Evolutionary conservation across 202 grass and related monocot species (phyloP).

Genomic region (Panicum virgatum): DNA sequence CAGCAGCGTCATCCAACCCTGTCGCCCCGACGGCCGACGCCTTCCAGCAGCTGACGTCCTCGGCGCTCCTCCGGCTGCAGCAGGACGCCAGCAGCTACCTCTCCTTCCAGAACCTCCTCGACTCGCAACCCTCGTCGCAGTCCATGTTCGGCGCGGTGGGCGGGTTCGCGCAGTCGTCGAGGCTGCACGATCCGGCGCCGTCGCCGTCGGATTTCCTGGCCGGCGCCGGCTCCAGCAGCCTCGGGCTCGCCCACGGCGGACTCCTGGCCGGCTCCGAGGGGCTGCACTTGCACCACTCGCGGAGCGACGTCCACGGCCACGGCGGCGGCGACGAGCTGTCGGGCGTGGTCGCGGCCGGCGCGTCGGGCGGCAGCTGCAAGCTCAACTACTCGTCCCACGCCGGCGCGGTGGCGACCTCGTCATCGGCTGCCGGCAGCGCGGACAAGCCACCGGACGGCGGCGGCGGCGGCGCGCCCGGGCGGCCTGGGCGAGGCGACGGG

Average conservation of each 20-base stretch:
- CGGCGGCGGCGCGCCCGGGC: not conserved
- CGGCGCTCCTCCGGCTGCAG: constrained; percentile 67
- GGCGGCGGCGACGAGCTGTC: constrained; percentile 53
- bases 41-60: constrained; percentile 44
- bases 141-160: constrained; percentile 36
- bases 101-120: constrained; percentile 52
- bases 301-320: constrained; percentile 45
- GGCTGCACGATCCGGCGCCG: constrained; percentile 38
- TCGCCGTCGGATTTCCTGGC: constrained; percentile 46
- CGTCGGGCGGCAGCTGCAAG: constrained; percentile 62
- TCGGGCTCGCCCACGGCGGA: constrained; percentile 21
- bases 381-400: constrained; percentile 59
- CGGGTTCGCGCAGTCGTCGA: constrained; percentile 21
- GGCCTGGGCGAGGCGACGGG: constrained; percentile 53
- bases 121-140: constrained; percentile 34
- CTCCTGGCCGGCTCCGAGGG: constrained; percentile 42
- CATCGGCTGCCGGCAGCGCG: constrained; percentile 16
- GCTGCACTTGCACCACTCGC: constrained; percentile 31
- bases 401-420: constrained; percentile 43
- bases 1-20: constrained; percentile 33
- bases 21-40: not conserved
- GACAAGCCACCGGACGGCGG: constrained; percentile 33
- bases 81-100: constrained; percentile 55
- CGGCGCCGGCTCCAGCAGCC: not conserved
- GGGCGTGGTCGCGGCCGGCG: constrained; percentile 41